phyloP scores from a whole-genome alignment of 805 yeast species.

The Candida lessepsii region DNA sequence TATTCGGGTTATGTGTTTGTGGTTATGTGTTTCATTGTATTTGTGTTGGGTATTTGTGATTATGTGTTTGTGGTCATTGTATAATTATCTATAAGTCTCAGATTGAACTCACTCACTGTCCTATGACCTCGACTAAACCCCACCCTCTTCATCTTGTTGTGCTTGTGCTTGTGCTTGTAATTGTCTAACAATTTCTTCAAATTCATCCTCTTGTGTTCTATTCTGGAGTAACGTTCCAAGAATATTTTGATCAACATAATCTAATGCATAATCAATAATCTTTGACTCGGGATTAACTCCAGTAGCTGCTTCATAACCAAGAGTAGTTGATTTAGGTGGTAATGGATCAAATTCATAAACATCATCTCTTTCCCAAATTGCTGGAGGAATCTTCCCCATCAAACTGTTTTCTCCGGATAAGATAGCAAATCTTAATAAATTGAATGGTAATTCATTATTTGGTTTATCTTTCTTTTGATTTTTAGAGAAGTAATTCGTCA shows the following conservation, averaged over 20 bases:
- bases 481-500: conserved; percentile 16
- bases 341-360: conserved; percentile 69
- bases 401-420: conserved; percentile 68
- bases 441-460: conserved; percentile 48
- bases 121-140: too few species aligned
- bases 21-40: too few species aligned
- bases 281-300: conserved; percentile 21
- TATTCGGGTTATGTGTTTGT: too few species aligned
- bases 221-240: conserved; percentile 44
- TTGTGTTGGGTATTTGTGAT: too few species aligned
- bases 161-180: conserved; percentile 17
- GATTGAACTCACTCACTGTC: too few species aligned
- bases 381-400: conserved; percentile 66
- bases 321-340: conserved; percentile 49
- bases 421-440: conserved; percentile 64
- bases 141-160: too few species aligned
- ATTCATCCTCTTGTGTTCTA: conserved; percentile 26
- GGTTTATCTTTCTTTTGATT: neutral
- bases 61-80: too few species aligned
- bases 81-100: too few species aligned
- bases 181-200: conserved; percentile 24
- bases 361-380: conserved; percentile 60
- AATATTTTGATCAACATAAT: conserved; percentile 47
- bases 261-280: conserved; percentile 32
- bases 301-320: conserved; percentile 39